Evolutionary conservation across 116 monocot genomes (phyloP).

Genomic region (Trichopus zeylanicus): DNA sequence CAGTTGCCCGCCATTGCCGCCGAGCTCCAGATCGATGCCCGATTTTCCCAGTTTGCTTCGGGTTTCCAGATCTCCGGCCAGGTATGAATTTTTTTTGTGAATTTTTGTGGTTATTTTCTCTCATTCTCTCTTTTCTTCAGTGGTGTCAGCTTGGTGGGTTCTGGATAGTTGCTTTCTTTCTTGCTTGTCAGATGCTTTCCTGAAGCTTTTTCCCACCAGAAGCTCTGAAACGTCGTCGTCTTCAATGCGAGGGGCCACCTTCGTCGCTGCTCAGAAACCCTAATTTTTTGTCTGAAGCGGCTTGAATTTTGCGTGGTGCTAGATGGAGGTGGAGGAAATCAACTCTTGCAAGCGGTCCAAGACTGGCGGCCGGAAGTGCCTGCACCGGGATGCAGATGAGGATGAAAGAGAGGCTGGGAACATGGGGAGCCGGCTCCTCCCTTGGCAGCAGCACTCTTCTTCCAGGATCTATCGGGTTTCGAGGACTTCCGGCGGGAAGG

Average conservation of each 20-base stretch:
- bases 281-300: neutral
- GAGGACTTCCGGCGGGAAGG: slow-evolving; percentile 87
- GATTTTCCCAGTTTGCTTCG: too few species aligned
- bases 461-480: slow-evolving; percentile 87
- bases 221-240: neutral
- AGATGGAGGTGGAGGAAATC: slow-evolving; percentile 47
- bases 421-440: neutral
- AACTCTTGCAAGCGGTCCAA: slow-evolving; percentile 23
- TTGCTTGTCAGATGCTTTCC: neutral
- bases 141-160: too few species aligned
- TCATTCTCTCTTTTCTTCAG: too few species aligned
- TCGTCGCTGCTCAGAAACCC: slow-evolving; percentile 5
- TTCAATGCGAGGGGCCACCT: slow-evolving; percentile 18
- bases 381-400: slow-evolving; percentile 12
- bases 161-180: neutral
- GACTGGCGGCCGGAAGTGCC: slow-evolving; percentile 1
- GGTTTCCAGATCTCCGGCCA: too few species aligned
- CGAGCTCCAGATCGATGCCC: too few species aligned
- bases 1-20: too few species aligned
- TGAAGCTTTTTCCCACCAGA: neutral
- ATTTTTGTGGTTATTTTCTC: too few species aligned
- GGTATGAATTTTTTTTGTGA: too few species aligned
- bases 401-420: slow-evolving; percentile 17
- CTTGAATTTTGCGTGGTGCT: slow-evolving; percentile 10
- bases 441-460: slow-evolving; percentile 32